These are phyloP conservation scores for Scedosporium dehoogii DNA, from an alignment of 2,329 filamentous ascomycete genomes.

Conservation along the genomic window DNA sequence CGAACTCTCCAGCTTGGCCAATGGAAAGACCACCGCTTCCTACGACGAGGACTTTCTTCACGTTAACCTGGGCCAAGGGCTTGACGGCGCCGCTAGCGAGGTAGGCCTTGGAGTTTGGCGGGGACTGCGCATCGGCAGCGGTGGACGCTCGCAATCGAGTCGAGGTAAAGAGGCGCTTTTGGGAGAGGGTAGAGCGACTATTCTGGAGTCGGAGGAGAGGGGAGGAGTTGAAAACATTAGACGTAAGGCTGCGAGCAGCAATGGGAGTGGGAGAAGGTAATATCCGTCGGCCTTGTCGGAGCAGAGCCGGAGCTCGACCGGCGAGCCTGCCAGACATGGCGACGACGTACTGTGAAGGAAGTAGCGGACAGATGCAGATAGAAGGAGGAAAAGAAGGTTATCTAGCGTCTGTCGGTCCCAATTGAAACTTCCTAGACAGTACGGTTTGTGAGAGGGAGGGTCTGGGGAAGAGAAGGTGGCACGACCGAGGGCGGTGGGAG, in stretches of 20 bases:
- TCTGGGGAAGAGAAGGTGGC: not conserved
- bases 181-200: constrained; percentile 19
- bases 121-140: constrained; percentile 47
- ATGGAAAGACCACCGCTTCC: constrained; percentile 92
- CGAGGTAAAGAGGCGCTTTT: constrained; percentile 39
- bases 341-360: not conserved
- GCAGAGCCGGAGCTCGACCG: constrained; percentile 46
- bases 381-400: not conserved
- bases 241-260: constrained; percentile 31
- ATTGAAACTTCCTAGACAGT: constrained; percentile 5
- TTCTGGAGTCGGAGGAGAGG: constrained; percentile 8
- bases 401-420: constrained; percentile 1
- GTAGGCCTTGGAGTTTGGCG: constrained; percentile 78
- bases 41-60: constrained; percentile 96
- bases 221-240: constrained; percentile 11
- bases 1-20: constrained; percentile 95
- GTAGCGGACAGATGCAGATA: not conserved
- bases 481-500: not conserved
- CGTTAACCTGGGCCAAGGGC: constrained; percentile 68
- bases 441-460: not conserved
- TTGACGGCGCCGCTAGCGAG: constrained; percentile 81
- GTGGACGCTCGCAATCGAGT: constrained; percentile 32
- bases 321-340: constrained; percentile 33
- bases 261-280: constrained; percentile 25
- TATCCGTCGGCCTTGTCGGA: constrained; percentile 41